Evolutionary conservation across 2,329 filamentous ascomycete genomes (phyloP).

Genomic region (Diaporthe humulicola): DNA sequence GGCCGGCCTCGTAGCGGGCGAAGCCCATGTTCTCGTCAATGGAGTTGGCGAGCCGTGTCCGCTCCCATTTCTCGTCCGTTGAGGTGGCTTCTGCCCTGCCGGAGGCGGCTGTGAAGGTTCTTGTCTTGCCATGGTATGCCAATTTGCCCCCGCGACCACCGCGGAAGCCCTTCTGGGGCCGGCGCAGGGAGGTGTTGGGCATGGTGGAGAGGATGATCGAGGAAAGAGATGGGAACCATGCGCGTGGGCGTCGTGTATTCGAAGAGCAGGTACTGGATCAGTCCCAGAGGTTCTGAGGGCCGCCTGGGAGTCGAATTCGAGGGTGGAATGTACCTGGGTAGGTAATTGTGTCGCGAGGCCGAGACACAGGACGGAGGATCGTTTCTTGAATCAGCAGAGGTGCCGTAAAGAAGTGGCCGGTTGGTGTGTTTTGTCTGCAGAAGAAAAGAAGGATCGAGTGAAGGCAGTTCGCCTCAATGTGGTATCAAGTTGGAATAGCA

Average conservation of each 20-base stretch:
- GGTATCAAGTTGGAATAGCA: conserved; percentile 12
- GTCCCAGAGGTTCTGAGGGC: not conserved
- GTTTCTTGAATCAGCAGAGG: not conserved
- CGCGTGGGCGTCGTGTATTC: not conserved
- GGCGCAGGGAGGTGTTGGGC: conserved; percentile 71
- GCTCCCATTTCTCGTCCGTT: conserved; percentile 92
- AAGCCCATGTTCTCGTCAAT: conserved; percentile 99
- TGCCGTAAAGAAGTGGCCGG: not conserved
- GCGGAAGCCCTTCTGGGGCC: conserved; percentile 76
- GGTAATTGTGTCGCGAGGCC: not conserved
- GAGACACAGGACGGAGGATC: conserved; percentile 12
- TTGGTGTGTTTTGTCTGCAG: not conserved
- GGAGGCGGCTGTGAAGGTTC: conserved; percentile 84
- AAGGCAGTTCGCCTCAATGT: conserved; percentile 24
- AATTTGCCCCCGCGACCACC: conserved; percentile 67
- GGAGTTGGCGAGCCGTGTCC: conserved; percentile 82
- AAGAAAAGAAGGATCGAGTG: conserved; percentile 8
- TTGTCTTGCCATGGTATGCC: conserved; percentile 78
- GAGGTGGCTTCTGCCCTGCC: conserved; percentile 87
- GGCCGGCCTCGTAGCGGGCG: conserved; percentile 87
- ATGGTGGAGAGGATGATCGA: conserved; percentile 54
- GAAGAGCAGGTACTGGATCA: not conserved
- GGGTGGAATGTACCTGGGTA: not conserved
- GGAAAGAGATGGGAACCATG: not conserved
- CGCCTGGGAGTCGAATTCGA: not conserved